Percentiles rank a stretch among this genome's conserved stretches.
Evolutionary conservation across 1,139 yeast species (phyloP).

Genomic region (Hansenula lynferdii): DNA sequence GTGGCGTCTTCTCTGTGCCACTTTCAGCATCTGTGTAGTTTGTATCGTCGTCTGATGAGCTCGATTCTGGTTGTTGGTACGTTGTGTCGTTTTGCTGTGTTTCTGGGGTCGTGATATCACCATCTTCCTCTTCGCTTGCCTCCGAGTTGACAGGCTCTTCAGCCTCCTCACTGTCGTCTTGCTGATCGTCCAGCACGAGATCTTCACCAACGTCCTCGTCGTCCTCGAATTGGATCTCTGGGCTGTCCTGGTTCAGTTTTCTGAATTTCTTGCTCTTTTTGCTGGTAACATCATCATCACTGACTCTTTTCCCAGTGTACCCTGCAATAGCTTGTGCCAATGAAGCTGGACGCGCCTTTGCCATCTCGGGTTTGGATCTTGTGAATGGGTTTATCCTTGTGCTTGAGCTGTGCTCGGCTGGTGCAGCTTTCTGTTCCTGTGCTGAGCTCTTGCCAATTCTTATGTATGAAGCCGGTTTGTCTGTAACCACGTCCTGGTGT

Average conservation of each 20-base stretch:
- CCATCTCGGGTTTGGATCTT: background rate
- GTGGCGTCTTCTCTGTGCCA: slow-evolving; percentile 10
- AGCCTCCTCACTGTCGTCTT: slow-evolving; percentile 11
- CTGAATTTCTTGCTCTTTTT: slow-evolving; percentile 25
- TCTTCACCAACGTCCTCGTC: slow-evolving; percentile 16
- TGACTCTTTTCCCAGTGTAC: slow-evolving; percentile 44
- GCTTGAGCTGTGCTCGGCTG: too few species aligned
- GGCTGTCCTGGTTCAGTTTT: background rate
- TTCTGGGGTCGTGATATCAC: background rate
- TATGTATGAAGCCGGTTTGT: slow-evolving; percentile 25
- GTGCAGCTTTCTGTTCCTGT: slow-evolving; percentile 3
- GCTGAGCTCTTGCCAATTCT: slow-evolving; percentile 15
- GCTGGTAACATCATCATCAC: slow-evolving; percentile 21
- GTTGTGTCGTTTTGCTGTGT: background rate
- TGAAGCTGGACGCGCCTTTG: slow-evolving; percentile 31
- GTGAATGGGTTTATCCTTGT: background rate
- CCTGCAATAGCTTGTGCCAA: slow-evolving; percentile 53
- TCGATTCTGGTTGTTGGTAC: background rate
- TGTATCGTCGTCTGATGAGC: slow-evolving; percentile 16
- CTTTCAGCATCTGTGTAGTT: slow-evolving; percentile 22
- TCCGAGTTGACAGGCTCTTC: slow-evolving; percentile 11
- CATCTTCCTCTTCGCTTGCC: background rate
- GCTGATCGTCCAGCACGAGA: background rate
- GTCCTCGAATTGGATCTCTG: background rate
- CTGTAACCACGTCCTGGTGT: slow-evolving; percentile 33